phyloP scores from a whole-genome alignment of 2,329 filamentous ascomycete genomes.

The Ophiostoma sp. region DNA sequence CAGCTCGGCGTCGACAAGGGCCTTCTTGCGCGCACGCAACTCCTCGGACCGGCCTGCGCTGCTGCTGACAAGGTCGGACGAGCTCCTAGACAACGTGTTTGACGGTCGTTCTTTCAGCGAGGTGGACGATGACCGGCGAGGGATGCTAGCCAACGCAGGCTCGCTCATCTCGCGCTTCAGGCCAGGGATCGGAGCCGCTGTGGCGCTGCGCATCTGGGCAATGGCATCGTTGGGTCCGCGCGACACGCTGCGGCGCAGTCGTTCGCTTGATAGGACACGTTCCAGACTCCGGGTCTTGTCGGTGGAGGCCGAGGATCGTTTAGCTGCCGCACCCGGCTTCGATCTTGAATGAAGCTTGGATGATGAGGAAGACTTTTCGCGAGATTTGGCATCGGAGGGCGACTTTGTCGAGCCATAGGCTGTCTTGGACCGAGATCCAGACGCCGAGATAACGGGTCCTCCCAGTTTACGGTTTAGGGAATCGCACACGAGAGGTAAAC shows the following conservation, averaged over 20 bases:
- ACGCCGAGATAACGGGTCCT: slow-evolving; percentile 63
- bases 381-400: slow-evolving; percentile 6
- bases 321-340: slow-evolving; percentile 50
- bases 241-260: slow-evolving; percentile 55
- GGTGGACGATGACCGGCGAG: slow-evolving; percentile 37
- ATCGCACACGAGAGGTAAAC: slow-evolving; percentile 70
- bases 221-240: slow-evolving; percentile 59
- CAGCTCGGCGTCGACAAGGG: slow-evolving; percentile 67
- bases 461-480: slow-evolving; percentile 74
- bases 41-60: slow-evolving; percentile 49
- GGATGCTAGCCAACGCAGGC: slow-evolving; percentile 47
- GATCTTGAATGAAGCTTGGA: slow-evolving; percentile 41
- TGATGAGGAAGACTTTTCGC: slow-evolving; percentile 33
- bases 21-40: slow-evolving; percentile 63
- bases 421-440: slow-evolving; percentile 48
- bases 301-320: slow-evolving; percentile 45
- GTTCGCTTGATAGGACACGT: slow-evolving; percentile 62
- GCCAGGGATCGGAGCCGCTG: slow-evolving; percentile 58
- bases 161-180: slow-evolving; percentile 72
- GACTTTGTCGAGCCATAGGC: slow-evolving; percentile 39
- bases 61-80: slow-evolving; percentile 16
- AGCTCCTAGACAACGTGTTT: slow-evolving; percentile 43
- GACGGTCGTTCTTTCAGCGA: slow-evolving; percentile 47
- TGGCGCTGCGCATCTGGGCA: slow-evolving; percentile 68
- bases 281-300: slow-evolving; percentile 55